Conservation (phyloP, 2,329 filamentous ascomycete species). For the Incumbomyces delicatus region DNA sequence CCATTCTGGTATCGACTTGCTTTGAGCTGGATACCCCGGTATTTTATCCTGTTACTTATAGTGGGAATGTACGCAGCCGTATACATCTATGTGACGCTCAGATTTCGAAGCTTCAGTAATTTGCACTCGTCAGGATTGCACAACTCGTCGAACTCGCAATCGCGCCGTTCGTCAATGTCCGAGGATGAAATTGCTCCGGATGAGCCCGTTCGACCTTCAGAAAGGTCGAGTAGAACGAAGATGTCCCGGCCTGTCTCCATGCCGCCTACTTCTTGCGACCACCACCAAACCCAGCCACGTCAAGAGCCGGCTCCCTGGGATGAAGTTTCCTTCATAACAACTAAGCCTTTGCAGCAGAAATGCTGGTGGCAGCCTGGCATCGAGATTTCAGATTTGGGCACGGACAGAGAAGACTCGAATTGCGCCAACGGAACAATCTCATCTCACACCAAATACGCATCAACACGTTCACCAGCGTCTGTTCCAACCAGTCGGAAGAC, state of each 20-base stretch:
- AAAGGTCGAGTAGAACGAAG: not conserved
- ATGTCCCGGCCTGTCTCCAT: not conserved
- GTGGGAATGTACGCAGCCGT: conserved; percentile 56
- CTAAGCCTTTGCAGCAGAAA: conserved; percentile 4
- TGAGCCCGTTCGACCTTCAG: not conserved
- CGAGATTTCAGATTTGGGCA: conserved; percentile 5
- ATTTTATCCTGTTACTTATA: conserved; percentile 56
- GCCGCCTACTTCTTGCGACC: not conserved
- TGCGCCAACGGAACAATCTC: not conserved
- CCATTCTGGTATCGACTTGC: conserved; percentile 60
- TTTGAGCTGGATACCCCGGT: conserved; percentile 64
- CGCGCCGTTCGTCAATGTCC: not conserved
- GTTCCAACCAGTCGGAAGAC: not conserved
- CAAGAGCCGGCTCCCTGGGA: conserved; percentile 14
- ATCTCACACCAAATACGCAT: not conserved
- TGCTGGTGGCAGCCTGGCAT: not conserved
- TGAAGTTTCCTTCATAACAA: conserved; percentile 17
- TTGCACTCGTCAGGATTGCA: conserved; percentile 5
- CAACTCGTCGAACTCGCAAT: not conserved
- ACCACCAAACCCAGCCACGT: not conserved
- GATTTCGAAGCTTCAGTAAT: conserved; percentile 31
- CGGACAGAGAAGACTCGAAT: not conserved
- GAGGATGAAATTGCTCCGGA: conserved; percentile 1
- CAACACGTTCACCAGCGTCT: not conserved
- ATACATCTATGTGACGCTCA: conserved; percentile 54